Evolutionary conservation across 1,284 basidiomycete species (phyloP).

Genomic region (Rhodotorula sp.): DNA sequence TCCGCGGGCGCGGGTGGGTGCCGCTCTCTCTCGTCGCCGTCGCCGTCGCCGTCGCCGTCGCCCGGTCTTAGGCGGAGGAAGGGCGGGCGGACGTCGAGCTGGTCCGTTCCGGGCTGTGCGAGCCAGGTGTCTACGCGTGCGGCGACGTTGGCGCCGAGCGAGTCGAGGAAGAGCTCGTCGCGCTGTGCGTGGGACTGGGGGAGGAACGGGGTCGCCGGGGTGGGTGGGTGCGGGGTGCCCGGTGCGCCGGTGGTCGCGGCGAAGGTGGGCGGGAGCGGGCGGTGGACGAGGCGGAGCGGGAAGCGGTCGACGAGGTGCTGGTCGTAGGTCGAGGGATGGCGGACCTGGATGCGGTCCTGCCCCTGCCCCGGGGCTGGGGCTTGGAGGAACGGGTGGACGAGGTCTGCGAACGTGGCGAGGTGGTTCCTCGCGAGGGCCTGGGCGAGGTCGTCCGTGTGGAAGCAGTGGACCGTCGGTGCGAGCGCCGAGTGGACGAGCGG

Average conservation of each 20-base stretch:
- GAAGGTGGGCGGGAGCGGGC: conserved; percentile 16
- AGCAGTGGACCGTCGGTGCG: conserved; percentile 21
- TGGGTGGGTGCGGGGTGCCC: background rate
- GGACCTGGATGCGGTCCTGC: conserved; percentile 23
- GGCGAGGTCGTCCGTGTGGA: conserved; percentile 23
- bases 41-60: background rate
- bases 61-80: background rate
- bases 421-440: conserved; percentile 5
- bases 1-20: too few relatives aligned
- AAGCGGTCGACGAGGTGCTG: conserved; percentile 3
- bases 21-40: background rate
- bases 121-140: conserved; percentile 3
- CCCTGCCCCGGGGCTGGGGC: too few relatives aligned
- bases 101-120: background rate
- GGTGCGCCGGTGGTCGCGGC: background rate
- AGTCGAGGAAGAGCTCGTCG: conserved; percentile 42
- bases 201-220: conserved; percentile 1
- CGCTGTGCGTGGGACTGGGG: conserved; percentile 19
- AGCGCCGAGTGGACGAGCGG: conserved; percentile 5
- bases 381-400: conserved; percentile 24
- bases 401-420: conserved; percentile 11
- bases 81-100: background rate
- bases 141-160: conserved; percentile 12
- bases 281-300: conserved; percentile 14
- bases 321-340: conserved; percentile 17